Conservation (phyloP, 306 rosid species). For the Sindora glabra region DNA sequence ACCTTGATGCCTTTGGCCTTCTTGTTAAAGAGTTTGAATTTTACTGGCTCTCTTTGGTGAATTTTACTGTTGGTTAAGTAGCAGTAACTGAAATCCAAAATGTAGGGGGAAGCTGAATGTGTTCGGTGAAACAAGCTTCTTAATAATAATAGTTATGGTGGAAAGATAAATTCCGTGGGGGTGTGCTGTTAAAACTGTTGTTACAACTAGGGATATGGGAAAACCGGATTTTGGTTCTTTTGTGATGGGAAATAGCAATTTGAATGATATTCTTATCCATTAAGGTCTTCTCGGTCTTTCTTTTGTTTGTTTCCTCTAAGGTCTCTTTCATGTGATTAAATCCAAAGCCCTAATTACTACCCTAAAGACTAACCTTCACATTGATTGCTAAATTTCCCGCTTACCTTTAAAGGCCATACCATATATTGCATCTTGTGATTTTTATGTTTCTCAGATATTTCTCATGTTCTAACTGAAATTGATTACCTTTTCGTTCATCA, state of each 20-base stretch:
- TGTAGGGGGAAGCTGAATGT: neutral
- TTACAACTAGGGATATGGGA: slow-evolving; percentile 31
- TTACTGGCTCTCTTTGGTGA: neutral
- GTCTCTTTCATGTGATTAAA: slow-evolving; percentile 53
- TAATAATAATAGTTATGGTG: slow-evolving; percentile 8
- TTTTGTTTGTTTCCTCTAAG: slow-evolving; percentile 37
- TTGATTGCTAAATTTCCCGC: slow-evolving; percentile 17
- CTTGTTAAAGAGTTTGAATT: neutral
- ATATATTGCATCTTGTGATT: slow-evolving; percentile 38
- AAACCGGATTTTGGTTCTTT: slow-evolving; percentile 30
- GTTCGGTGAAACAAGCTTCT: slow-evolving; percentile 18
- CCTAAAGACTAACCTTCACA: slow-evolving; percentile 30
- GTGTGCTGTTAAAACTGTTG: slow-evolving; percentile 45
- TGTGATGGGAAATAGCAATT: slow-evolving; percentile 26
- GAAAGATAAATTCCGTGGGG: slow-evolving; percentile 36
- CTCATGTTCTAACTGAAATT: slow-evolving; percentile 60
- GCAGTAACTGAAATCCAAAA: neutral
- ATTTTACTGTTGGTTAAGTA: slow-evolving; percentile 13
- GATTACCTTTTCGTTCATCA: slow-evolving; percentile 54
- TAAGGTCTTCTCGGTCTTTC: slow-evolving; percentile 34
- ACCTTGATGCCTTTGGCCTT: neutral
- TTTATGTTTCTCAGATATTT: slow-evolving; percentile 78
- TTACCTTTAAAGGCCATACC: slow-evolving; percentile 24
- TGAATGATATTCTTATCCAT: slow-evolving; percentile 31
- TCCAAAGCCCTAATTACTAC: slow-evolving; percentile 49